Evolutionary conservation across 139 green algal genomes (phyloP).

Genomic region (Chlorella sp.): DNA sequence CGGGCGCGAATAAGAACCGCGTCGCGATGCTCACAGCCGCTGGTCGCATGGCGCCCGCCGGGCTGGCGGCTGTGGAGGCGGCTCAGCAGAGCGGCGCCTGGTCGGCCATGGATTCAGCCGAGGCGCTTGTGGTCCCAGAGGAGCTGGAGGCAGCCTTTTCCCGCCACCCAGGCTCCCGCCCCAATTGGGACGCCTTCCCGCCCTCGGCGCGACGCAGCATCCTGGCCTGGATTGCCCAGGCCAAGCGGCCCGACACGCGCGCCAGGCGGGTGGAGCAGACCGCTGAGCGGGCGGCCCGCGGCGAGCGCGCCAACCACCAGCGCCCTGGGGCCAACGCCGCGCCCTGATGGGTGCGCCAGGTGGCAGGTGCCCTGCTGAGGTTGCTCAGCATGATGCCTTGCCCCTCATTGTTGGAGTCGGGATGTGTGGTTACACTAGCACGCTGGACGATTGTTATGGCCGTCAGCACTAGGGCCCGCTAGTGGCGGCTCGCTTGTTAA

Average conservation of each 20-base stretch:
- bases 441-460: too few relatives aligned
- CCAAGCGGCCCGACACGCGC: conserved; percentile 1
- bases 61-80: not conserved
- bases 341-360: not conserved
- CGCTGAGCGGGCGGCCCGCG: not conserved
- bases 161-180: conserved; percentile 5
- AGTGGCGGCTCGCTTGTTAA: too few relatives aligned
- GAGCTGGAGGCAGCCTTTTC: not conserved
- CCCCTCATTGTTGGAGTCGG: too few relatives aligned
- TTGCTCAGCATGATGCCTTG: not conserved
- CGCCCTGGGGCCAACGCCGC: not conserved
- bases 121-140: not conserved
- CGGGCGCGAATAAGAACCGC: not conserved
- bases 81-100: not conserved
- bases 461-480: too few relatives aligned
- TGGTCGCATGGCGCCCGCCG: not conserved
- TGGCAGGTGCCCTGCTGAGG: not conserved
- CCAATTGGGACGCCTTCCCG: not conserved
- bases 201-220: not conserved
- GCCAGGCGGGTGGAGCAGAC: not conserved
- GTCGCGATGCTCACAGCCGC: not conserved
- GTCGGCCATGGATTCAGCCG: not conserved
- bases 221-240: not conserved
- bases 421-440: too few relatives aligned
- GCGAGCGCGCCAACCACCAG: conserved; percentile 7